These are phyloP conservation scores for Rubia tinctorum DNA, from an alignment of 305 asterid species.

Conservation along the genomic window DNA sequence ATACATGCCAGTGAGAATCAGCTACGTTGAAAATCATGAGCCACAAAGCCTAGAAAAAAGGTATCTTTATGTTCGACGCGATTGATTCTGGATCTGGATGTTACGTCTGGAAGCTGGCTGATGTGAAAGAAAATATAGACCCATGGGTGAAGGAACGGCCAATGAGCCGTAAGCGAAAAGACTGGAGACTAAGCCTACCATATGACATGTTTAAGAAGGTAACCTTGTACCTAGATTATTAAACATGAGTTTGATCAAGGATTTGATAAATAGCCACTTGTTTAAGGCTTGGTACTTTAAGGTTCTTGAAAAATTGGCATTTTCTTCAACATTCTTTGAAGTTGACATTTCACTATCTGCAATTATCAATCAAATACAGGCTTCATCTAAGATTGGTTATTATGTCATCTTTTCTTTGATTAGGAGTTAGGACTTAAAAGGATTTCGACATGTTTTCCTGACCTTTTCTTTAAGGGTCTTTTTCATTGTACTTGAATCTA, in stretches of 20 bases:
- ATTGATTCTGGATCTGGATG: conserved; percentile 53
- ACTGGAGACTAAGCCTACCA: conserved; percentile 55
- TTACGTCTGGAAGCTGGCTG: conserved; percentile 84
- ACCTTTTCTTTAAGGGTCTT: too few species aligned
- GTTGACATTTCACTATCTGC: neutral
- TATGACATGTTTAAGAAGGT: conserved; percentile 43
- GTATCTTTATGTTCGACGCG: conserved; percentile 59
- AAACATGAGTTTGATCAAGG: neutral
- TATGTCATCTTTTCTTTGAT: neutral
- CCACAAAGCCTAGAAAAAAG: conserved; percentile 33
- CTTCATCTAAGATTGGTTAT: neutral
- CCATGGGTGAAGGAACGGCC: conserved; percentile 83
- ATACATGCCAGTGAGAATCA: conserved; percentile 71
- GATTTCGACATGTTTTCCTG: too few species aligned
- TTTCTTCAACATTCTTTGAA: neutral
- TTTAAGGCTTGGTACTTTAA: conserved; percentile 1
- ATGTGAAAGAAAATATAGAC: conserved; percentile 85
- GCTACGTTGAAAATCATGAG: conserved; percentile 40
- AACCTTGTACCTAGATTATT: conserved; percentile 42
- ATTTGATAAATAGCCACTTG: neutral
- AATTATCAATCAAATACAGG: neutral
- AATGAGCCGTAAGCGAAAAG: conserved; percentile 74
- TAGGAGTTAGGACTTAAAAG: too few species aligned
- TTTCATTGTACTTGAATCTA: too few species aligned
- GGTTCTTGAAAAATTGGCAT: neutral